A percentile compares a stretch with the other conserved stretches of the same genome.
phyloP scores from a whole-genome alignment of 176 grass and related monocot genomes.

The Alloteropsis semialata region DNA sequence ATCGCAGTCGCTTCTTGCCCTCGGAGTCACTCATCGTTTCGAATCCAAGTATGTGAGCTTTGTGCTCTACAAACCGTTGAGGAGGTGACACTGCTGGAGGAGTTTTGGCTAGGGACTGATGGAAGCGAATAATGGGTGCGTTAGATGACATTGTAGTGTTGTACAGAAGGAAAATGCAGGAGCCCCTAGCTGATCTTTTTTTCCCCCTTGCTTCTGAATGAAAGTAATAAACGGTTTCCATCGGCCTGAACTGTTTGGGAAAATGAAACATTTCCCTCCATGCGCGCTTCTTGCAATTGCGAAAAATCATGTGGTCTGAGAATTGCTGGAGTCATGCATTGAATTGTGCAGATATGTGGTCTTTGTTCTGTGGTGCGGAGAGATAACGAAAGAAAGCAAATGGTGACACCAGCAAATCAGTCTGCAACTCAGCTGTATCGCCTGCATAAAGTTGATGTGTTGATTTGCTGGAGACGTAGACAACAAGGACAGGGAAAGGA shows the following conservation, averaged over 20 bases:
- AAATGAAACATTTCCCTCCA: not conserved
- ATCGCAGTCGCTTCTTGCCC: slow-evolving; percentile 72
- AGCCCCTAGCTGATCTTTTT: not conserved
- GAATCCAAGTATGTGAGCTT: slow-evolving; percentile 83
- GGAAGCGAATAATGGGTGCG: slow-evolving; percentile 27
- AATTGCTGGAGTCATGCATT: not conserved
- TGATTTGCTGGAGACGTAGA: slow-evolving; percentile 3
- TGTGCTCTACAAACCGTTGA: slow-evolving; percentile 76
- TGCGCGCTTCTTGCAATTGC: not conserved
- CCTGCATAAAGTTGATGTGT: slow-evolving; percentile 3
- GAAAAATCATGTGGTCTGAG: not conserved
- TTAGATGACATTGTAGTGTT: slow-evolving; percentile 21
- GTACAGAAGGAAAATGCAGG: slow-evolving; percentile 29
- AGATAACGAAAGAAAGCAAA: not conserved
- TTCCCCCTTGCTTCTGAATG: not conserved
- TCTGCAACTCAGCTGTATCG: not conserved
- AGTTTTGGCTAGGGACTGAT: not conserved
- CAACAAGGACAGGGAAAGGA: not conserved
- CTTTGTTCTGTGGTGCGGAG: not conserved
- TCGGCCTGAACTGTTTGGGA: not conserved
- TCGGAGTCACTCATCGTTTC: slow-evolving; percentile 76
- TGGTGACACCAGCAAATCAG: not conserved
- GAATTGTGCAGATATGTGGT: not conserved
- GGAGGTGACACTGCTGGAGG: slow-evolving; percentile 30
- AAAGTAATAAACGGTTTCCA: slow-evolving; percentile 12